phyloP scores from a whole-genome alignment of 257 asterid species.

The Nicotiana tabacum region DNA sequence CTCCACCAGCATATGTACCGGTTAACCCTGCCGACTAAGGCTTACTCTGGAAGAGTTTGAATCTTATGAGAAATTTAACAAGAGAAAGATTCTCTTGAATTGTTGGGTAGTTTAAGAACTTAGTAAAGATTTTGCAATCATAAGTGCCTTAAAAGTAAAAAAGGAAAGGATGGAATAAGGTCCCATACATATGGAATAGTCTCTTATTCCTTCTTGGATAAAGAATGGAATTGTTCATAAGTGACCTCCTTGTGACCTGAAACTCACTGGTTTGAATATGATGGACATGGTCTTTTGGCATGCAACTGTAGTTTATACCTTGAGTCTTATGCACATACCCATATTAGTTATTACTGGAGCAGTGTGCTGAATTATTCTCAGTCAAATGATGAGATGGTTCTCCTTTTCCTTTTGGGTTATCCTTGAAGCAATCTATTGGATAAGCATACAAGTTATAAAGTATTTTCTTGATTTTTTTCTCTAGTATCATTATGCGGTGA shows the following conservation, averaged over 20 bases:
- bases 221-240: not conserved
- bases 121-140: not conserved
- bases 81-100: not conserved
- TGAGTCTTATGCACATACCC: not conserved
- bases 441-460: not conserved
- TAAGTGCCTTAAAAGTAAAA: too few species aligned
- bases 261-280: not conserved
- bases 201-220: not conserved
- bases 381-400: not conserved
- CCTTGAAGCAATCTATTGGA: not conserved
- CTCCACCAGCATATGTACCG: too few species aligned
- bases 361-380: not conserved
- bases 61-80: not conserved
- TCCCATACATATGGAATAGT: not conserved
- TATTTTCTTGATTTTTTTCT: conserved; percentile 11
- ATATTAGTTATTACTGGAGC: not conserved
- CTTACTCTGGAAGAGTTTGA: too few species aligned
- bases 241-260: not conserved
- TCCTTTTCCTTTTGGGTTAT: not conserved
- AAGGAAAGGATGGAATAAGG: not conserved
- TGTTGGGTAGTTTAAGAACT: not conserved
- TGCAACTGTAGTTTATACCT: not conserved
- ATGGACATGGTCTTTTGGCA: not conserved
- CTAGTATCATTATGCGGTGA: not conserved
- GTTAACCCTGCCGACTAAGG: too few species aligned